Conservation (phyloP, 257 asterid species). For the Solanum arcanum region DNA sequence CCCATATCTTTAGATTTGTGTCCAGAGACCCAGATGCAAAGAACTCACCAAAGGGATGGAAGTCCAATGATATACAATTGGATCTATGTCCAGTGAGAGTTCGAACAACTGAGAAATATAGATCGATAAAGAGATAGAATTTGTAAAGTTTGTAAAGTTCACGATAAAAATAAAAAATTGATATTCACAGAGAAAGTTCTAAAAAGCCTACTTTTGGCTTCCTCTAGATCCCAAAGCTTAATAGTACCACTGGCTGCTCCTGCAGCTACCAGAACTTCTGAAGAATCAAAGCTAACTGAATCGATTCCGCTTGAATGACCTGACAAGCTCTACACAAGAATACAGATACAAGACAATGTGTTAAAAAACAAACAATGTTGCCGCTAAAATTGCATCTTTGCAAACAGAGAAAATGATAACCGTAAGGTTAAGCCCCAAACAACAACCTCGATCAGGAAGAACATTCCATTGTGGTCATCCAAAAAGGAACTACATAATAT, state of each 20-base stretch:
- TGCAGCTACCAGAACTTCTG: conserved; percentile 93
- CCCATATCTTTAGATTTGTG: conserved; percentile 98
- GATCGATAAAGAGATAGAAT: background rate
- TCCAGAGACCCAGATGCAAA: conserved; percentile 98
- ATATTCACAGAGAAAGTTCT: background rate
- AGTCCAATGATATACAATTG: conserved; percentile 92
- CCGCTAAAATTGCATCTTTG: background rate
- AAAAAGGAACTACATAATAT: background rate
- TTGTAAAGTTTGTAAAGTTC: background rate
- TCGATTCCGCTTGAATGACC: conserved; percentile 99
- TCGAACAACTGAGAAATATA: conserved; percentile 52
- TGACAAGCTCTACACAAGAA: conserved; percentile 74
- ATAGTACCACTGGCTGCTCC: conserved; percentile 99
- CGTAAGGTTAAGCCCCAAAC: background rate
- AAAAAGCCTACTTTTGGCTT: conserved; percentile 76
- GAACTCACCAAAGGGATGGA: conserved; percentile 97
- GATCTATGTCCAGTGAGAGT: conserved; percentile 98
- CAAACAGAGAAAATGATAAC: background rate
- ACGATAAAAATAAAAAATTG: background rate
- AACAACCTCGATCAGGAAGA: background rate
- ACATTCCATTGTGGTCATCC: background rate
- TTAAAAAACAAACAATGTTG: background rate
- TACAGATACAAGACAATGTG: conserved; percentile 6
- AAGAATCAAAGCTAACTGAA: conserved; percentile 95
- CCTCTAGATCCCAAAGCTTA: conserved; percentile 99